Conservation (phyloP, 2,329 filamentous ascomycete species). For the Penicillium sp. region DNA sequence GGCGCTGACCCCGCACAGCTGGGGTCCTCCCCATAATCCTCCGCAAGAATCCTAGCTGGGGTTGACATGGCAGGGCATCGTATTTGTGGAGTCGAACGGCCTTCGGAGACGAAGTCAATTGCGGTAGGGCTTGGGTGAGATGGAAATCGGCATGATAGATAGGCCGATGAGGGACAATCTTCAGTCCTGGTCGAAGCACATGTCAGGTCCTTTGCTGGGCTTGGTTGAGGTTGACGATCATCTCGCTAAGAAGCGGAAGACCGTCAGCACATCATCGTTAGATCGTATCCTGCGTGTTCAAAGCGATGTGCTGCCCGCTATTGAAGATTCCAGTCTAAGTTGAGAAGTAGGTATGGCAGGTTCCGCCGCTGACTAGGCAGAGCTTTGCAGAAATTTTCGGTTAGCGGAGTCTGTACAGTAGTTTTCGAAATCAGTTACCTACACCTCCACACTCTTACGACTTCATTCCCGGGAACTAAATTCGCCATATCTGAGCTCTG, state of each 20-base stretch:
- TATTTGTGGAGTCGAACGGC: not conserved
- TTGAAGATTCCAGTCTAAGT: too few relatives aligned
- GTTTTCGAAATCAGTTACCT: too few relatives aligned
- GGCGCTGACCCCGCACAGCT: constrained; percentile 10
- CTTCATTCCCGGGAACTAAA: too few relatives aligned
- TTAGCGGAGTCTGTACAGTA: too few relatives aligned
- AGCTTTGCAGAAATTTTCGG: too few relatives aligned
- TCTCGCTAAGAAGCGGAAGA: not conserved
- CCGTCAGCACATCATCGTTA: too few relatives aligned
- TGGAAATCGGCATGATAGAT: not conserved
- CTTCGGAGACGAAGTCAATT: not conserved
- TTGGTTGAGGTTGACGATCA: not conserved
- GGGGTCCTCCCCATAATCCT: not conserved
- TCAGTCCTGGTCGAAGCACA: not conserved
- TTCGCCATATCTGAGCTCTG: too few relatives aligned
- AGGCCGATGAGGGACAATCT: not conserved
- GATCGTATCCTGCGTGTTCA: too few relatives aligned
- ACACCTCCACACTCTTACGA: too few relatives aligned
- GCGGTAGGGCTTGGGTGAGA: not conserved
- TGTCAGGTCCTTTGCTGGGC: not conserved
- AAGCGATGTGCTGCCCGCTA: too few relatives aligned
- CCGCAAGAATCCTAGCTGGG: not conserved
- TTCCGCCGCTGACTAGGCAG: too few relatives aligned
- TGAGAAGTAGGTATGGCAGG: too few relatives aligned
- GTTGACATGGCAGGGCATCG: constrained; percentile 1